Percentiles rank a stretch among this genome's conserved stretches.
phyloP scores from a whole-genome alignment of 2,329 filamentous ascomycete species.

The Metarhizium humberi region DNA sequence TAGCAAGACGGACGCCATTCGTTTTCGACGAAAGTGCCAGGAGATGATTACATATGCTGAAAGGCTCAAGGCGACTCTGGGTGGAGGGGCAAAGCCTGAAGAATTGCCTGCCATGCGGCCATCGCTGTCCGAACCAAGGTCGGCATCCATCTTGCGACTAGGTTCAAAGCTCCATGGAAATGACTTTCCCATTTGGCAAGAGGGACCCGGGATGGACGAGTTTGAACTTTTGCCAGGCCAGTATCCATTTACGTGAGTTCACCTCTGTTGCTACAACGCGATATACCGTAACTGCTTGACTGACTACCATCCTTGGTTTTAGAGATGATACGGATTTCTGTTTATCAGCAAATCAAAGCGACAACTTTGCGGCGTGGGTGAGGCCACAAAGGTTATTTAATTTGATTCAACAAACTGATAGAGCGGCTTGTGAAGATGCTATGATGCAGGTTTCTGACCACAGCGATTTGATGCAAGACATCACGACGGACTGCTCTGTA shows the following conservation, averaged over 20 bases:
- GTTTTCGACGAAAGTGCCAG: conserved; percentile 60
- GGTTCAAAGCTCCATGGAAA: conserved; percentile 75
- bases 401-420: conserved; percentile 15
- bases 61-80: conserved; percentile 50
- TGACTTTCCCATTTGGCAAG: conserved; percentile 79
- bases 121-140: neutral
- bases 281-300: neutral
- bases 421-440: conserved; percentile 21
- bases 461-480: conserved; percentile 86
- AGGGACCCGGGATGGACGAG: conserved; percentile 46
- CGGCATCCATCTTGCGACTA: conserved; percentile 51
- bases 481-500: conserved; percentile 93
- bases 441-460: conserved; percentile 48
- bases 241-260: conserved; percentile 53
- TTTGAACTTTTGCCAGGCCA: conserved; percentile 48
- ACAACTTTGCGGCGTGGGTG: conserved; percentile 78
- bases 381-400: conserved; percentile 58
- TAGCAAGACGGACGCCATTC: conserved; percentile 52
- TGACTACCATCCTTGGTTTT: conserved; percentile 7
- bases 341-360: conserved; percentile 64
- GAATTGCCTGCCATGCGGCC: neutral
- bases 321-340: conserved; percentile 63
- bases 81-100: neutral
- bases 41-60: conserved; percentile 65
- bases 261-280: neutral